phyloP scores from a whole-genome alignment of 2,329 filamentous ascomycete species.

The Thielaviopsis populi region DNA sequence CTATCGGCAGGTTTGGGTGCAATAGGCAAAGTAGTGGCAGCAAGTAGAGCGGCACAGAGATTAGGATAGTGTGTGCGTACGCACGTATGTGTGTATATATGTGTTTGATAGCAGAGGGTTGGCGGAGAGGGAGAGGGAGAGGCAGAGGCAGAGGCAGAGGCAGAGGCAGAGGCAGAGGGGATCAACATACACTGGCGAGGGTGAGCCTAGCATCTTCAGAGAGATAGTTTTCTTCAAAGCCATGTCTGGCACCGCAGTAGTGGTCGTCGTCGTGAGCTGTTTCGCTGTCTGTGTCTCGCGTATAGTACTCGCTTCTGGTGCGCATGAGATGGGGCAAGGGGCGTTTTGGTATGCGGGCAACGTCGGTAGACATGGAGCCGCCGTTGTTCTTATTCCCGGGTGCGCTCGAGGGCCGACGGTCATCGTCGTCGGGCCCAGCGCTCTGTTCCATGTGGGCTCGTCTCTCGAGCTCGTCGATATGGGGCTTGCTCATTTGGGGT shows the following conservation, averaged over 20 bases:
- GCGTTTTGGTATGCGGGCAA: slow-evolving; percentile 25
- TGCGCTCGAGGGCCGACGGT: slow-evolving; percentile 32
- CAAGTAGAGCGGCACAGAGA: too few relatives aligned
- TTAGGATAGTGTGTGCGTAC: too few relatives aligned
- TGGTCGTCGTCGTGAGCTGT: slow-evolving; percentile 32
- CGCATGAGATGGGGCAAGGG: slow-evolving; percentile 38
- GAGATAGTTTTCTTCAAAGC: slow-evolving; percentile 84
- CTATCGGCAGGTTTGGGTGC: neutral
- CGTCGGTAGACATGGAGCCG: slow-evolving; percentile 21
- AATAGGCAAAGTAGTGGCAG: neutral
- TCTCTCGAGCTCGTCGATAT: neutral
- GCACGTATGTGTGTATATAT: too few relatives aligned
- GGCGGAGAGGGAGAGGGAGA: too few relatives aligned
- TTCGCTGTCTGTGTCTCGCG: slow-evolving; percentile 28
- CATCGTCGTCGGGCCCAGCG: slow-evolving; percentile 18
- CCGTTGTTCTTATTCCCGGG: slow-evolving; percentile 29
- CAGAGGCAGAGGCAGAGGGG: too few relatives aligned
- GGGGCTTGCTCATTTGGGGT: neutral
- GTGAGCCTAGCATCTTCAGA: slow-evolving; percentile 79
- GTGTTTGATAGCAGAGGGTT: too few relatives aligned
- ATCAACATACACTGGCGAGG: slow-evolving; percentile 55
- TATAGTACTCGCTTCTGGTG: slow-evolving; percentile 41
- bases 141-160: too few relatives aligned
- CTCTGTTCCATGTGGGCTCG: neutral
- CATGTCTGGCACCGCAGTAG: slow-evolving; percentile 55